Evolutionary conservation across 306 rosid species (phyloP), one percentile per base, ranked within the genome.

Genomic region (Calophaca sinica): DNA sequence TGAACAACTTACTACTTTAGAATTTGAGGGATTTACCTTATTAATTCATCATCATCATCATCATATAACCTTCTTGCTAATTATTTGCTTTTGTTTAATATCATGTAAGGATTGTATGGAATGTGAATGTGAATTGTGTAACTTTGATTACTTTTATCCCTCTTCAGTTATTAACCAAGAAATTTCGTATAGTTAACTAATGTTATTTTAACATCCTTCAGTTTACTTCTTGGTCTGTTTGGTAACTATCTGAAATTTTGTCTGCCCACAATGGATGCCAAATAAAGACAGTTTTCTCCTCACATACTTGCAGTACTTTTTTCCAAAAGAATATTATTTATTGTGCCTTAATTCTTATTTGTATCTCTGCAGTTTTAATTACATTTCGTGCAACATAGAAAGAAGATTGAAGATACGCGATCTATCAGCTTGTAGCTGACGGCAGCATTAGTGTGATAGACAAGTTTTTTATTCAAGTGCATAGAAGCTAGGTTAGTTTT

Each of bases 311-410:
- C 14, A 35, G 41, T 36, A 35, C 31, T 6, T n/a, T 33, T 36
- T 26, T 29, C 13, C 20, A 15, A 32, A 29, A 5, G 26, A 13
- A 50, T 9, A 9, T 8, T 26, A 9, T 6, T 38, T 61, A 5
- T 4, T 10, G 68, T 48, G 78, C 73, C 70, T 86, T 53, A 2
- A 62, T 49, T 13, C 60, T 72, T 62, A 31, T 38, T 70, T 35
- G 44, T 84, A 59, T 83, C 79, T 68, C n/a, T 84, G 89, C 97
- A 94, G 97, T 87, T 81, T 86, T 94, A 66, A 72, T 91, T 64
- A 74, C 85, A 55, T 67, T 86, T 13, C 85, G 72, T 26, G 65
- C 86, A 28, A 77, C 84, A 79, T 91, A 87, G 81, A 84, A 69
- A 69, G 86, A 77, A 80, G 66, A 84, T 68, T 53, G 15, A 53